Conservation (phyloP, 345 rosid genomes). For the Sisymbrium irio region DNA sequence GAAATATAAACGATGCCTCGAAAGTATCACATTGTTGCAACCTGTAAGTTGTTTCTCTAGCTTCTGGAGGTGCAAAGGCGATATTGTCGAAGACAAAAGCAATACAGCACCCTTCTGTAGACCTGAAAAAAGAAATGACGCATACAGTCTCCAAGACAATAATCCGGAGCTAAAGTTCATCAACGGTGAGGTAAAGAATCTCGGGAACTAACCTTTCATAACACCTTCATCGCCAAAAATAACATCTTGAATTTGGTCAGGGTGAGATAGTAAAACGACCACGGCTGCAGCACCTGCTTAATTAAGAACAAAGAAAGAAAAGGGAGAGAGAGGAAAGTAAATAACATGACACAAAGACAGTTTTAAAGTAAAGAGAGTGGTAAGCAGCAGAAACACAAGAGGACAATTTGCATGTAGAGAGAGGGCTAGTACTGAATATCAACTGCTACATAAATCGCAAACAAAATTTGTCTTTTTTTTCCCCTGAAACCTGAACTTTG, state of each 20-base stretch:
- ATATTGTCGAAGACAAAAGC: slow-evolving; percentile 55
- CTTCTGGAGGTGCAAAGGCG: slow-evolving; percentile 49
- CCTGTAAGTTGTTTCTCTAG: slow-evolving; percentile 65
- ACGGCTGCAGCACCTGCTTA: slow-evolving; percentile 66
- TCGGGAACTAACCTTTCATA: slow-evolving; percentile 49
- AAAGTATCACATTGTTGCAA: too few relatives aligned
- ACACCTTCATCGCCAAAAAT: slow-evolving; percentile 59
- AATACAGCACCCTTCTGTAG: slow-evolving; percentile 52
- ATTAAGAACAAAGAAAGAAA: background rate
- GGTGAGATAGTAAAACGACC: slow-evolving; percentile 59
- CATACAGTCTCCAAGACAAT: slow-evolving; percentile 11
- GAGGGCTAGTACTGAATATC: background rate
- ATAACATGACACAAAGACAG: background rate
- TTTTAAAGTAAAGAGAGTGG: background rate
- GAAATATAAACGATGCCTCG: slow-evolving; percentile 8
- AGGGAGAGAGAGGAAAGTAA: background rate
- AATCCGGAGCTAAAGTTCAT: background rate
- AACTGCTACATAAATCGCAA: background rate
- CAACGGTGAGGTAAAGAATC: slow-evolving; percentile 10
- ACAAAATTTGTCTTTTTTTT: background rate
- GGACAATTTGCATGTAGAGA: background rate
- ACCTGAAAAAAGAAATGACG: slow-evolving; percentile 40
- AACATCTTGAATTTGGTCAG: slow-evolving; percentile 54
- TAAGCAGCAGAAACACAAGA: slow-evolving; percentile 4
- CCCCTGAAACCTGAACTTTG: background rate